Conservation (phyloP, 1,284 basidiomycete genomes). For the Pseudozyma hubeiensis region DNA sequence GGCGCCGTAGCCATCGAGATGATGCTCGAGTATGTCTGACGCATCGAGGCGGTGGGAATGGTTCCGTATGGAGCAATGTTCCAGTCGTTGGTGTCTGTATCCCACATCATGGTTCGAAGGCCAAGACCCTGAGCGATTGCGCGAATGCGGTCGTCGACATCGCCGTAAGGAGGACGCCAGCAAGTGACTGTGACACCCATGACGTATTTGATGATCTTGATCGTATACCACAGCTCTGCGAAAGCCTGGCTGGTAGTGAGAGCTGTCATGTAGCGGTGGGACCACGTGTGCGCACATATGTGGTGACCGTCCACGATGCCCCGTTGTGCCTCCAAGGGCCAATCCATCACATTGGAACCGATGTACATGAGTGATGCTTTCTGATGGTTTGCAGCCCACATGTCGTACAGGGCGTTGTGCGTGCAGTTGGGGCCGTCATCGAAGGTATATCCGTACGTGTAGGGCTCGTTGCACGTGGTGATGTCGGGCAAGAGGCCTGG, state of each 20-base stretch:
- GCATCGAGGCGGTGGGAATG: conserved; percentile 64
- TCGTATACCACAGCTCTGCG: conserved; percentile 73
- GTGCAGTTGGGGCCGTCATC: conserved; percentile 71
- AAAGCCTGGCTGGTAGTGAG: conserved; percentile 71
- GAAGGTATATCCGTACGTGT: conserved; percentile 72
- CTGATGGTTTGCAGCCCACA: conserved; percentile 70
- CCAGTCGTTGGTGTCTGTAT: conserved; percentile 71
- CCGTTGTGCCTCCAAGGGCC: conserved; percentile 72
- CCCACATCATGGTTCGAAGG: conserved; percentile 72
- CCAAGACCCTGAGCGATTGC: conserved; percentile 71
- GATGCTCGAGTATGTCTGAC: conserved; percentile 70
- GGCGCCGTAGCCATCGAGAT: conserved; percentile 67
- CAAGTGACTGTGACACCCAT: conserved; percentile 71
- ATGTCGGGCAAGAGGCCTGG: conserved; percentile 67
- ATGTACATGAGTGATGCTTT: conserved; percentile 71
- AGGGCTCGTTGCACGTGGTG: conserved; percentile 69
- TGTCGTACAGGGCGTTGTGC: conserved; percentile 72
- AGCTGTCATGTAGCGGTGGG: conserved; percentile 71
- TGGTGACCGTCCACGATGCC: conserved; percentile 63
- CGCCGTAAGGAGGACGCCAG: conserved; percentile 72
- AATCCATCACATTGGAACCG: conserved; percentile 72
- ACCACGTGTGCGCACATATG: conserved; percentile 67
- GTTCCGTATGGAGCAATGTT: conserved; percentile 60
- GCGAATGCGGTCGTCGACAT: conserved; percentile 73
- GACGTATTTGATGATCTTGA: conserved; percentile 71